Base-by-base conservation (phyloP, 2,329 filamentous ascomycete species). In the Lojkania enalia region DNA sequence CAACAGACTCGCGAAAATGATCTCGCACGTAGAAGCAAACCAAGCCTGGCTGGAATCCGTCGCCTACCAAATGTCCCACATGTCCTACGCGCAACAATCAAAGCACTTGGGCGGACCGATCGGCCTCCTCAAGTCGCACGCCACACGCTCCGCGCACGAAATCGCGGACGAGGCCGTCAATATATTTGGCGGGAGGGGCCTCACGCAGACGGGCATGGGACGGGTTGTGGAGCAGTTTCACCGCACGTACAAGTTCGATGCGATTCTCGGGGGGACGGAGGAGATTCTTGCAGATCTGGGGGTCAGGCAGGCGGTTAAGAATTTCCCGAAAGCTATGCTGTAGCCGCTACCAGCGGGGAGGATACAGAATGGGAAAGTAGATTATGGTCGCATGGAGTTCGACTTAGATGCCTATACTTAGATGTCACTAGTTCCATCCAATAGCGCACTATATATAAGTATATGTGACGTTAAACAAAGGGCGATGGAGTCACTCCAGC, bases 41-140 rank as follows among this genome's bases (percentile, higher is more conserved):
- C 89, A 95, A 69, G 81, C 88, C 15, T 95, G 88, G 88, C 80
- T 94, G 37, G 89, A 95, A 69, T 83, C 81, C 31, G 84, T 94
- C 63, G 90, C 88, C 15, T 89, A 90, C 74, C 89, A 95, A 66
- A 95, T 95, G 89, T 86, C 81, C 74, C 78, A 89, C 67, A 89
- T 95, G 87, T 80, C 81, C 23, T 94, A 95, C 71, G 77, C 80
- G 42, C 74, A 92, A 65, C 89, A 95, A 69, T 77, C 86, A 18
- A 82, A 83, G 62, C 79, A 86, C 58, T 80, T 95, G 1, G 87
- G 86, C 41, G 90, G 90, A 0, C 88, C 89, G 20, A 90, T 95
- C 52, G 89, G 84, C 6, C 77, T 95, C 16, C 79, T 95, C 46
- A 95, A 95, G 74, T 87, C 86, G 69, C 87, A 83, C 69, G 75